Evolutionary conservation across 2,329 filamentous ascomycete species (phyloP), one percentile per base, ranked within the genome.

Genomic region (Tolypocladium album): DNA sequence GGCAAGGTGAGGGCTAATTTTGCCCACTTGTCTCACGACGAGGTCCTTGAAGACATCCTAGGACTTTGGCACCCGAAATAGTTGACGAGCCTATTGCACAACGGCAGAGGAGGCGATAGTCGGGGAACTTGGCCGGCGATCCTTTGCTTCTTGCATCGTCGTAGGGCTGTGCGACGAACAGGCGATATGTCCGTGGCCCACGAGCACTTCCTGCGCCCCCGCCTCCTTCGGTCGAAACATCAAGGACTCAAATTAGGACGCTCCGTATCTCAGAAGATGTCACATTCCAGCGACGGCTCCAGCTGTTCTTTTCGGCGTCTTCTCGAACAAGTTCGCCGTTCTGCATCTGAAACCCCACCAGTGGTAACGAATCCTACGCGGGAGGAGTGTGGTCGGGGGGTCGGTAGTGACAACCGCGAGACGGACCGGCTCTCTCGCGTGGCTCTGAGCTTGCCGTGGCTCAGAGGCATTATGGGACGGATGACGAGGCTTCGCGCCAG

Each of bases 1-100:
- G 42, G 52, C 40, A 58, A 47, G 11, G 47, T 13, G 40, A 31
- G 59, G 59, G 56, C 59, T 61, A 61, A 61, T 58, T 56, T 58
- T 61, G 59, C 50, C 55, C 55, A 45, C 24, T 31, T 34, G 31
- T 55, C 50, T 38, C 50, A 55, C 17, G 12, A 31, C 40, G 27
- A 31, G n/a, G 56, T 22, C 40, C 34, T 24, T 11, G 13, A 12
- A 24, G 34, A n/a, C 13, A 34, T 45, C 36, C 56, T 13, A 11
- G 31, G 38, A 40, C 38, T 31, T 13, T 3, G 36, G 36, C 55
- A 17, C 55, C 55, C 55, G 55, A 56, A 56, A 56, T 56, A 56
- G 55, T 40, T 20, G 36, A 40, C 17, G 20, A 38, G 15, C 36
- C 52, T 38, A 40, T 13, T 24, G 24, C 53, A 55, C 53, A 8